These are phyloP conservation scores for Physaria fendleri DNA, from an alignment of 345 rosid genomes.

Conservation along the genomic window DNA sequence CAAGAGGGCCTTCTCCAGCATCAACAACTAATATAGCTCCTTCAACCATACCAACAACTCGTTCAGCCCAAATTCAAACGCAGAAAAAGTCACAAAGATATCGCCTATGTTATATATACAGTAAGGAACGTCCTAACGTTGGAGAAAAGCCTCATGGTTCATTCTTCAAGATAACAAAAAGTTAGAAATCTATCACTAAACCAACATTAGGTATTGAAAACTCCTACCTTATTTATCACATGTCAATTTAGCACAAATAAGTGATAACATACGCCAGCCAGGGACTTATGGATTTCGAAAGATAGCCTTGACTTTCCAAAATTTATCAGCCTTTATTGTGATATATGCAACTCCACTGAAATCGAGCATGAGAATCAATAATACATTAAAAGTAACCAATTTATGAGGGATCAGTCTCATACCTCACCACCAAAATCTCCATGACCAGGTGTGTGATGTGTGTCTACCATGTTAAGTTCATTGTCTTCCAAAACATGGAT, in stretches of 20 bases:
- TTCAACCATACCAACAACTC: slow-evolving; percentile 97
- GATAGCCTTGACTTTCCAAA: not conserved
- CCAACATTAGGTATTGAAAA: not conserved
- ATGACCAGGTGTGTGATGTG: slow-evolving; percentile 99
- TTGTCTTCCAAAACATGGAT: slow-evolving; percentile 74
- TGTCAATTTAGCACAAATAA: not conserved
- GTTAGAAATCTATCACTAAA: not conserved
- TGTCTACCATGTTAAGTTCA: slow-evolving; percentile 96
- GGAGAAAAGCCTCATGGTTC: not conserved
- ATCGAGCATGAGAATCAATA: not conserved
- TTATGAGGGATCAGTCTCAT: slow-evolving; percentile 23
- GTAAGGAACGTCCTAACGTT: not conserved
- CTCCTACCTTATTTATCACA: not conserved
- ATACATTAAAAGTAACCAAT: not conserved
- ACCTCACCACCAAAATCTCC: slow-evolving; percentile 99
- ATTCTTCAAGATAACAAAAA: not conserved
- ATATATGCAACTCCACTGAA: not conserved
- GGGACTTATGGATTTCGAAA: not conserved
- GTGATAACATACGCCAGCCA: no score
- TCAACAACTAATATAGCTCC: slow-evolving; percentile 98
- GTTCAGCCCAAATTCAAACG: slow-evolving; percentile 56
- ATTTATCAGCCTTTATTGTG: not conserved
- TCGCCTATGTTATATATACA: not conserved
- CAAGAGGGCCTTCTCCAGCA: slow-evolving; percentile 99
- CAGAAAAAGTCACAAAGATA: not conserved